These are phyloP conservation scores for Hydnum rufescens DNA, from an alignment of 768 basidiomycete species.

Conservation along the genomic window DNA sequence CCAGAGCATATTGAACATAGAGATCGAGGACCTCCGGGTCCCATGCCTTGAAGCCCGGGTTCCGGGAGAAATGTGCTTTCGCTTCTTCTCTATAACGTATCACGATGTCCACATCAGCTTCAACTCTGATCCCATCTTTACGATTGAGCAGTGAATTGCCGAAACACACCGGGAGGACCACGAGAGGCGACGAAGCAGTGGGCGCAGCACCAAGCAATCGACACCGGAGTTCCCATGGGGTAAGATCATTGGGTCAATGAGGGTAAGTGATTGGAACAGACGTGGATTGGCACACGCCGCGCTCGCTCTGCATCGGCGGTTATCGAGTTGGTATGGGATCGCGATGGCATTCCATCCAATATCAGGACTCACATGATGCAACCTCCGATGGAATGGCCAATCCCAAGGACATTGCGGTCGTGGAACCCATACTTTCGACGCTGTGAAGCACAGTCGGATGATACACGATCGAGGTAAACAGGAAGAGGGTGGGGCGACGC, in stretches of 20 bases:
- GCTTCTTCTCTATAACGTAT: slow-evolving; percentile 36
- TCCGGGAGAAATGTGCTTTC: slow-evolving; percentile 24
- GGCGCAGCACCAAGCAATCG: slow-evolving; percentile 8
- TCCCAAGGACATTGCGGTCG: slow-evolving; percentile 35
- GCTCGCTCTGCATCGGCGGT: slow-evolving; percentile 27
- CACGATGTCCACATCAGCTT: neutral
- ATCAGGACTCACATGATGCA: slow-evolving; percentile 48
- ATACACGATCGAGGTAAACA: slow-evolving; percentile 31
- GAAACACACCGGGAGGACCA: slow-evolving; percentile 28
- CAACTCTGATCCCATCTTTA: no score
- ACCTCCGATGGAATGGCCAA: slow-evolving; percentile 80
- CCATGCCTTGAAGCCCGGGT: slow-evolving; percentile 55
- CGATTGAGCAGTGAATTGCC: neutral
- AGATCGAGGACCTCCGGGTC: slow-evolving; percentile 36
- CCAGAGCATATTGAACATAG: slow-evolving; percentile 43
- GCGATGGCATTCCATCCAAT: slow-evolving; percentile 12
- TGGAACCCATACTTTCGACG: slow-evolving; percentile 32
- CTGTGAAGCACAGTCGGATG: slow-evolving; percentile 21
- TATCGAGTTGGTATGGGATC: slow-evolving; percentile 1
- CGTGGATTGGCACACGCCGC: slow-evolving; percentile 42
- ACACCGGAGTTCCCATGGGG: neutral
- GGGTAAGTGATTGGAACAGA: slow-evolving; percentile 49
- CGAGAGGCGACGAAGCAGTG: neutral
- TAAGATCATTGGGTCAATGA: slow-evolving; percentile 60
- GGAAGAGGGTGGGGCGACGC: slow-evolving; percentile 24